These are phyloP conservation scores for Solanum chacoense DNA, from an alignment of 305 asterid species.

Conservation along the genomic window DNA sequence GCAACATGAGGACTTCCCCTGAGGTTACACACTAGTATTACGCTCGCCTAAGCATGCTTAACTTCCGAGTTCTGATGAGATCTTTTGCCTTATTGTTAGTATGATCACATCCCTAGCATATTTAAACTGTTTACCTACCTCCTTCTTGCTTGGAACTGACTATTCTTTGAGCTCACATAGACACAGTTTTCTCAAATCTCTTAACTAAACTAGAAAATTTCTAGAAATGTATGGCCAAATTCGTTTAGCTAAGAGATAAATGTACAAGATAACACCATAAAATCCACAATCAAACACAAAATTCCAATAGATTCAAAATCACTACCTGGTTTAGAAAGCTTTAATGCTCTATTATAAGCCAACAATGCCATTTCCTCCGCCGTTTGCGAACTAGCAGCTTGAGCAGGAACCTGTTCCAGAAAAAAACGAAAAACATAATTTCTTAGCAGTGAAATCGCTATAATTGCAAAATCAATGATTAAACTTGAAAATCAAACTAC, in stretches of 20 bases:
- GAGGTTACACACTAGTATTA: background rate
- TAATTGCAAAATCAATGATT: background rate
- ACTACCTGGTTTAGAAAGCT: conserved; percentile 73
- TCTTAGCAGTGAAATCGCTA: background rate
- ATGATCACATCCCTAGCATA: background rate
- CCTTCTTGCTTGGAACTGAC: background rate
- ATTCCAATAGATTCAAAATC: background rate
- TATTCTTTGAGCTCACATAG: background rate
- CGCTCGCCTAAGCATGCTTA: background rate
- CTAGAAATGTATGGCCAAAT: background rate
- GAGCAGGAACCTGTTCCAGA: conserved; percentile 43
- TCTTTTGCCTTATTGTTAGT: background rate
- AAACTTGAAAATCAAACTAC: conserved; percentile 11
- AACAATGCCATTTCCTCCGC: conserved; percentile 80
- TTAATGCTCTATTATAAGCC: conserved; percentile 87
- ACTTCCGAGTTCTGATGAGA: background rate
- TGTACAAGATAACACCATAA: background rate
- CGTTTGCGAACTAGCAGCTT: conserved; percentile 51
- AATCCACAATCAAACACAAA: background rate
- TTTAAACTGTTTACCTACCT: background rate
- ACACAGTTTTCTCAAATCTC: background rate
- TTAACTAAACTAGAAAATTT: background rate
- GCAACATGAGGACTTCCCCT: background rate
- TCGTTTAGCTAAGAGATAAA: background rate
- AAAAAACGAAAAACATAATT: background rate